Conservation (phyloP, 495 filamentous ascomycete genomes). For the Neurospora terricola region DNA sequence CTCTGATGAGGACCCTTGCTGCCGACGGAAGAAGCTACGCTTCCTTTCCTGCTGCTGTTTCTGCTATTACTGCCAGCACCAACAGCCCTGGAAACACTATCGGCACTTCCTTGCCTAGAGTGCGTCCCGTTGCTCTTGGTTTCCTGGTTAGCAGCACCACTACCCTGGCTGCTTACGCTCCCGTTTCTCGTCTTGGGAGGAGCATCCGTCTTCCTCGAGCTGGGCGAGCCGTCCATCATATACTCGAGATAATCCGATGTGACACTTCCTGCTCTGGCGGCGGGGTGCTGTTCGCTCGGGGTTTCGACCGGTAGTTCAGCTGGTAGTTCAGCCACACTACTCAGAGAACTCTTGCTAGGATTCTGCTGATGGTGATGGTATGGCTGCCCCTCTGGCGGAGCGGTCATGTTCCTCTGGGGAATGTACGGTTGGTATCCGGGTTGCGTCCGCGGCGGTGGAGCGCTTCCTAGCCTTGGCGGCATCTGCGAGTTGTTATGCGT, state of each 20-base stretch:
- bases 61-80: neutral
- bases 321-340: slow-evolving; percentile 9
- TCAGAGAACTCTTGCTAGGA: slow-evolving; percentile 22
- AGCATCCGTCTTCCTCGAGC: neutral
- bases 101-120: neutral
- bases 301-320: neutral
- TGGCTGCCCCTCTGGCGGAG: slow-evolving; percentile 25
- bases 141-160: neutral
- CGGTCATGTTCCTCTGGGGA: slow-evolving; percentile 42
- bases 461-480: slow-evolving; percentile 25
- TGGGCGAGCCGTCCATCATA: neutral
- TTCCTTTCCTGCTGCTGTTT: neutral
- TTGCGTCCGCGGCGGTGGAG: slow-evolving; percentile 26
- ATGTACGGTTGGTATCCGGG: slow-evolving; percentile 20
- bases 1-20: neutral
- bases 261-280: neutral
- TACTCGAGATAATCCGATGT: neutral
- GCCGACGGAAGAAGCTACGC: neutral
- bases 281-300: neutral
- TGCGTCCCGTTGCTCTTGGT: neutral
- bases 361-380: slow-evolving; percentile 16
- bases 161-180: neutral
- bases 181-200: neutral
- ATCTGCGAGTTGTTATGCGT: slow-evolving; percentile 26
- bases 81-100: neutral